phyloP scores from a whole-genome alignment of 176 grass and related monocot genomes.

The Carex pumila region DNA sequence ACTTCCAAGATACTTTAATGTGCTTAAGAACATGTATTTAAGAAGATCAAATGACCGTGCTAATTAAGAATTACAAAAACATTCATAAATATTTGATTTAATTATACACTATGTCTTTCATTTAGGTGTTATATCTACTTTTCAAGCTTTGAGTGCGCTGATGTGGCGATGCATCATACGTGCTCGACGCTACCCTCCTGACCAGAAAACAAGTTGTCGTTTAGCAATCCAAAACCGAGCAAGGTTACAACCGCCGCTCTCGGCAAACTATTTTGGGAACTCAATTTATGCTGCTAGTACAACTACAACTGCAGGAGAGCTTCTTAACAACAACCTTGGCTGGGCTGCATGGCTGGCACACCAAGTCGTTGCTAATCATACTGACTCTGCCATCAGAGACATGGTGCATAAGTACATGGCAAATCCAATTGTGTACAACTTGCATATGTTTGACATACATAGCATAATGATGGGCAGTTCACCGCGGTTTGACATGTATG shows the following conservation, averaged over 20 bases:
- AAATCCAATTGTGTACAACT: conserved; percentile 11
- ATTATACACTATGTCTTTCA: background rate
- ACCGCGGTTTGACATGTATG: conserved; percentile 56
- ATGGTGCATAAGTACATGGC: conserved; percentile 28
- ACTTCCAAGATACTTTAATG: background rate
- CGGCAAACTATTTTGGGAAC: conserved; percentile 51
- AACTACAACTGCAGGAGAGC: conserved; percentile 15
- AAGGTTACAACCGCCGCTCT: conserved; percentile 38
- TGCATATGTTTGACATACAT: conserved; percentile 10
- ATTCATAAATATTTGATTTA: background rate
- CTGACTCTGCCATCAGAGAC: conserved; percentile 33
- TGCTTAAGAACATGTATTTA: background rate
- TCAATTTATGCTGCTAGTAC: conserved; percentile 16
- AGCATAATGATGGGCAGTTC: conserved; percentile 52
- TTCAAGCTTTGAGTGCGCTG: conserved; percentile 46
- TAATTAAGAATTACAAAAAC: background rate
- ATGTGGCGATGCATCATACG: conserved; percentile 60
- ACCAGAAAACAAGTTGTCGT: conserved; percentile 27
- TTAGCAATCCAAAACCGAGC: conserved; percentile 38
- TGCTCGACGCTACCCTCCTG: conserved; percentile 14
- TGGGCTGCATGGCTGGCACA: conserved; percentile 40
- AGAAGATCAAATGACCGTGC: background rate
- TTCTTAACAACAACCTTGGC: conserved; percentile 40
- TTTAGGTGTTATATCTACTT: conserved; percentile 29
- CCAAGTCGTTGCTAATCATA: conserved; percentile 37